Evolutionary conservation across 352 stramenopile species (phyloP).

Genomic region (Pythium utonaiense): DNA sequence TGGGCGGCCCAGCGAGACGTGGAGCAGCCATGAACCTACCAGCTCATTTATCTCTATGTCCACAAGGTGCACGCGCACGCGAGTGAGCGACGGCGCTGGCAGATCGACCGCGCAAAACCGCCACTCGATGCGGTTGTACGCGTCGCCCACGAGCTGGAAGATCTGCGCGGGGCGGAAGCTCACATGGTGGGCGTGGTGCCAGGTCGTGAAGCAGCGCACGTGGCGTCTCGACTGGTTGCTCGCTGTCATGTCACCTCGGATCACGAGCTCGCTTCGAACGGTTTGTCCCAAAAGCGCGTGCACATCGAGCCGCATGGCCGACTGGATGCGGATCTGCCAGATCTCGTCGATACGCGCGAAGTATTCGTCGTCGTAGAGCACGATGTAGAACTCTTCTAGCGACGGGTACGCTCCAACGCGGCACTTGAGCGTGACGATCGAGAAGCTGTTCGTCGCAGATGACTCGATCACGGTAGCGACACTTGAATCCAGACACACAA

Average conservation of each 20-base stretch:
- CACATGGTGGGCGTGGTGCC: constrained; percentile 34
- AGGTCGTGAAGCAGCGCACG: constrained; percentile 55
- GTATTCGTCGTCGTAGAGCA: constrained; percentile 88
- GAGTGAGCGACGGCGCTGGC: constrained; percentile 18
- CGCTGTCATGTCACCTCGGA: constrained; percentile 67
- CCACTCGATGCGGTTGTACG: constrained; percentile 90
- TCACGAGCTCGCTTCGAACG: constrained; percentile 85
- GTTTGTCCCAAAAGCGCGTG: constrained; percentile 84
- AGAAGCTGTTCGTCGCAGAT: constrained; percentile 15
- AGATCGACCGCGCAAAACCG: constrained; percentile 62
- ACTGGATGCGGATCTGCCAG: constrained; percentile 80
- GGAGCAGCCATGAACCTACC: constrained; percentile 86
- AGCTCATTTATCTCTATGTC: constrained; percentile 89
- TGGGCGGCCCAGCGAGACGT: constrained; percentile 67
- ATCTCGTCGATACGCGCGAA: constrained; percentile 75
- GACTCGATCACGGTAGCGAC: constrained; percentile 37
- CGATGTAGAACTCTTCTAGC: constrained; percentile 88
- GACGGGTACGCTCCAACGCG: constrained; percentile 79
- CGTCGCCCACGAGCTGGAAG: constrained; percentile 87
- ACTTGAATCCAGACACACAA: constrained; percentile 70
- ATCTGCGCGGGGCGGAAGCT: constrained; percentile 74
- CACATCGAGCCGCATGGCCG: constrained; percentile 80
- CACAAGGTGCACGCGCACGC: constrained; percentile 83
- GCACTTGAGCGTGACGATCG: constrained; percentile 77
- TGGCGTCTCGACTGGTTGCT: constrained; percentile 21